A percentile compares a stretch with the other conserved stretches of the same genome.
Evolutionary conservation across 495 filamentous ascomycete genomes (phyloP).

Genomic region (Pyrenopolyporus hunteri): DNA sequence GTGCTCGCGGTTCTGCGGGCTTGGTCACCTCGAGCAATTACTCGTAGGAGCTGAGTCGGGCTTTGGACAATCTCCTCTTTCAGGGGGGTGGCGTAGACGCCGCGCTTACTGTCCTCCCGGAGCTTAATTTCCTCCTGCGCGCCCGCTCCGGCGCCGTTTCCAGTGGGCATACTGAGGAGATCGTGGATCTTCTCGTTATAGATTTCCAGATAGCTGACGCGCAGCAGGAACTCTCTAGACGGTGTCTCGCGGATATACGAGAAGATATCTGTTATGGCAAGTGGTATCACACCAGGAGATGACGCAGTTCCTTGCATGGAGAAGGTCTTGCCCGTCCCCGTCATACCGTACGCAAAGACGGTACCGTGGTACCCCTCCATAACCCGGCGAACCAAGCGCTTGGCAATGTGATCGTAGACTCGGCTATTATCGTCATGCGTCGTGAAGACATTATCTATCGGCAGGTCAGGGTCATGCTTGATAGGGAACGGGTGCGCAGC

Average conservation of each 20-base stretch:
- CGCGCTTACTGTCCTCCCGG: slow-evolving; percentile 92
- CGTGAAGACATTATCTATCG: slow-evolving; percentile 90
- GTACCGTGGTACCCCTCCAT: slow-evolving; percentile 99
- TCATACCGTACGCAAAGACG: slow-evolving; percentile 99
- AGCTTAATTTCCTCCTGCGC: slow-evolving; percentile 91
- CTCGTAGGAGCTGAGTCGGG: slow-evolving; percentile 90
- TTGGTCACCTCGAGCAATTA: slow-evolving; percentile 93
- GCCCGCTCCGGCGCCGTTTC: slow-evolving; percentile 51
- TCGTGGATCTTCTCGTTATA: slow-evolving; percentile 99
- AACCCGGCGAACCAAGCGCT: slow-evolving; percentile 90
- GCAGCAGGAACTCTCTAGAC: slow-evolving; percentile 88
- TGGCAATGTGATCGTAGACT: slow-evolving; percentile 92
- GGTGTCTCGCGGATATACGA: slow-evolving; percentile 98
- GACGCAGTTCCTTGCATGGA: slow-evolving; percentile 98
- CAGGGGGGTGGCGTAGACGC: slow-evolving; percentile 93
- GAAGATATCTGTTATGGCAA: slow-evolving; percentile 98
- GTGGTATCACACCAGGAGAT: slow-evolving; percentile 94
- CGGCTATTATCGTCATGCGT: slow-evolving; percentile 89
- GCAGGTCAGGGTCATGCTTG: slow-evolving; percentile 13
- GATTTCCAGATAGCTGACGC: slow-evolving; percentile 97
- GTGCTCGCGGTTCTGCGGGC: slow-evolving; percentile 89
- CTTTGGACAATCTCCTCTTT: slow-evolving; percentile 99
- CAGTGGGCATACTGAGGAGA: slow-evolving; percentile 74
- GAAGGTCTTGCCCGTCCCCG: slow-evolving; percentile 97
- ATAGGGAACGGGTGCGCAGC: background rate